phyloP scores from a whole-genome alignment of 2,329 filamentous ascomycete genomes.

The Xylaria polymorpha region DNA sequence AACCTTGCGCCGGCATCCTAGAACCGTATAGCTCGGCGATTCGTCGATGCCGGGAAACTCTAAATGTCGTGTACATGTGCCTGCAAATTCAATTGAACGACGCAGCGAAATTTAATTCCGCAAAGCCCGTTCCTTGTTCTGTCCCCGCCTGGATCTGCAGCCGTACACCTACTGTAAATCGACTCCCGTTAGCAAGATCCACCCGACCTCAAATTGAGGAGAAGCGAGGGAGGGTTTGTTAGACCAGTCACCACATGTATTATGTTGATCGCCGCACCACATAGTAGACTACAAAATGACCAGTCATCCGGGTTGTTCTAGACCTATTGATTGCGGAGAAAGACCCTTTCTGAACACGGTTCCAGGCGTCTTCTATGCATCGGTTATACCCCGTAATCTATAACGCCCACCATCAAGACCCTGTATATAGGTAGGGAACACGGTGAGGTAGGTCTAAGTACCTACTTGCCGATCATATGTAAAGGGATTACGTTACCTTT shows the following conservation, averaged over 20 bases:
- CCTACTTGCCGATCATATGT: neutral
- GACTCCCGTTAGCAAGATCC: neutral
- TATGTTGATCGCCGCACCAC: neutral
- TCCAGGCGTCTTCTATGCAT: slow-evolving; percentile 14
- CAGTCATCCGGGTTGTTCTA: slow-evolving; percentile 12
- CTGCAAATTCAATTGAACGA: slow-evolving; percentile 9
- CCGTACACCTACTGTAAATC: neutral
- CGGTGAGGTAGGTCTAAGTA: neutral
- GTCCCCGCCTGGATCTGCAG: neutral
- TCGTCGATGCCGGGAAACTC: neutral
- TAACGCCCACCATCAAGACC: slow-evolving; percentile 8
- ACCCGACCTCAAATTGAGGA: neutral
- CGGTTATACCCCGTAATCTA: slow-evolving; percentile 20
- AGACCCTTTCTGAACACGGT: slow-evolving; percentile 15
- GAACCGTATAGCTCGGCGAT: slow-evolving; percentile 8
- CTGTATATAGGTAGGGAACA: neutral
- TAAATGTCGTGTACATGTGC: slow-evolving; percentile 11
- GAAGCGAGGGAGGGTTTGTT: neutral
- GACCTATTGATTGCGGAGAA: slow-evolving; percentile 29
- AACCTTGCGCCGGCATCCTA: slow-evolving; percentile 3
- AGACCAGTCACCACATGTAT: neutral
- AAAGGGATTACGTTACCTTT: neutral
- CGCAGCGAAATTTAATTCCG: neutral
- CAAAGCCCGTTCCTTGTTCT: neutral
- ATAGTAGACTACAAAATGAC: neutral